phyloP scores from a whole-genome alignment of 2,329 filamentous ascomycete species.

The Trichophyton mentagrophytes region DNA sequence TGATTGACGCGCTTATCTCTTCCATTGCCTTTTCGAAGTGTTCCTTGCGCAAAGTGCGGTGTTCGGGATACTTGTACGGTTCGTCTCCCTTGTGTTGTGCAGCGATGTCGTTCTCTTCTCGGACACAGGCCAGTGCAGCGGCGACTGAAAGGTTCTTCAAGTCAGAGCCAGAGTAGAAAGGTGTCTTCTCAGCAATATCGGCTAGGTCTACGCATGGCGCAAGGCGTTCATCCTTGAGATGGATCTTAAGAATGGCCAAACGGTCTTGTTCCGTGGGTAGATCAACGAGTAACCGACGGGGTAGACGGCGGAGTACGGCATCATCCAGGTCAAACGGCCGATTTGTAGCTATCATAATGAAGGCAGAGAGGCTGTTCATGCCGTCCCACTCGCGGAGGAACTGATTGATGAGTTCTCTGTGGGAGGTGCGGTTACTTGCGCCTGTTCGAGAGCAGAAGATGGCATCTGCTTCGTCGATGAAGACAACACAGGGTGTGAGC shows the following conservation, averaged over 20 bases:
- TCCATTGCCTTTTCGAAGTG: conserved; percentile 80
- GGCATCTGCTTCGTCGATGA: conserved; percentile 93
- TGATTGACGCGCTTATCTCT: conserved; percentile 86
- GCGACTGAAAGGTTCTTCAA: conserved; percentile 40
- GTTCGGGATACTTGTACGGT: conserved; percentile 52
- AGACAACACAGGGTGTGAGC: conserved; percentile 80
- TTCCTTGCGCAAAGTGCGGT: conserved; percentile 48
- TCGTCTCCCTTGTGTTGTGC: conserved; percentile 25
- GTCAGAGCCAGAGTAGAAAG: conserved; percentile 41
- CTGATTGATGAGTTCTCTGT: conserved; percentile 89
- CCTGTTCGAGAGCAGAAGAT: conserved; percentile 64
- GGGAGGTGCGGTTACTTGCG: conserved; percentile 52
- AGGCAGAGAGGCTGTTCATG: conserved; percentile 67
- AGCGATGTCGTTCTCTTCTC: conserved; percentile 34
- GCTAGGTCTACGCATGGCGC: conserved; percentile 31
- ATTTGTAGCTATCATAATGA: conserved; percentile 98
- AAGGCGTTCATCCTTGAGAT: conserved; percentile 37
- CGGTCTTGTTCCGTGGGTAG: conserved; percentile 36
- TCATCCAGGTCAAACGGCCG: conserved; percentile 82
- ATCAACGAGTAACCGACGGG: conserved; percentile 38
- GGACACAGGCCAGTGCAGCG: conserved; percentile 38
- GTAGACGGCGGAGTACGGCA: conserved; percentile 40
- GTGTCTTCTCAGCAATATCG: conserved; percentile 33
- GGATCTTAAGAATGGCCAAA: conserved; percentile 36
- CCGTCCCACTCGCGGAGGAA: conserved; percentile 97